Evolutionary conservation across 2,329 filamentous ascomycete species (phyloP).

Genomic region (Thermoascus crustaceus): DNA sequence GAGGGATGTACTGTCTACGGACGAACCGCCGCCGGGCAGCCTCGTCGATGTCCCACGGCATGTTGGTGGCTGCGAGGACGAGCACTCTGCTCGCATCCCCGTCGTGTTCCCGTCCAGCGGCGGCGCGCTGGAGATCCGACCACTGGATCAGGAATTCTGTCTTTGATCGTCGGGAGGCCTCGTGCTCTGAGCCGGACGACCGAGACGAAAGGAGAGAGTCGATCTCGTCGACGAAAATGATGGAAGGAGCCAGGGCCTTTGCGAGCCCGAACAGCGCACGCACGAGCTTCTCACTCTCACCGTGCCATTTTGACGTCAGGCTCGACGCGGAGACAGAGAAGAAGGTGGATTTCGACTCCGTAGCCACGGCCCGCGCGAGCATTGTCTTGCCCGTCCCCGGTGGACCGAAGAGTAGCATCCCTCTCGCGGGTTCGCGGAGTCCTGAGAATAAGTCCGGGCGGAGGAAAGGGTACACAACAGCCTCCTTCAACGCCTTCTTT

Average conservation of each 20-base stretch:
- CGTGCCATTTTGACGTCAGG: conserved; percentile 89
- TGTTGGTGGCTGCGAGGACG: conserved; percentile 87
- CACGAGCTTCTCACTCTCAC: conserved; percentile 94
- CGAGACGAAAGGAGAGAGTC: conserved; percentile 84
- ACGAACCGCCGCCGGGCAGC: conserved; percentile 87
- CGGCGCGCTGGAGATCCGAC: conserved; percentile 87
- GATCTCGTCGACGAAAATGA: conserved; percentile 98
- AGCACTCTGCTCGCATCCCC: conserved; percentile 84
- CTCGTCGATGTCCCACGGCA: conserved; percentile 97
- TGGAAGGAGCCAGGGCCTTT: conserved; percentile 79
- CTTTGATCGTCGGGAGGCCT: conserved; percentile 88
- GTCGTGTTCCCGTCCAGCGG: conserved; percentile 69
- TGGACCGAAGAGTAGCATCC: conserved; percentile 93
- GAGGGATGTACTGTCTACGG: conserved; percentile 85
- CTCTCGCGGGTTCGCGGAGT: conserved; percentile 81
- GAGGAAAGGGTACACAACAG: conserved; percentile 93
- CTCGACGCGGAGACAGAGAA: conserved; percentile 95
- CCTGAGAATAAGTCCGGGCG: conserved; percentile 95
- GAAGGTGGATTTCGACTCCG: conserved; percentile 89
- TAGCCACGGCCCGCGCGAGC: conserved; percentile 88
- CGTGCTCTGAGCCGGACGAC: conserved; percentile 71
- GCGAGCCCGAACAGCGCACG: conserved; percentile 85
- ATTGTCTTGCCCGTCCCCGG: conserved; percentile 99
- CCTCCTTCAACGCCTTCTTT: conserved; percentile 87
- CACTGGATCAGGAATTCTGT: conserved; percentile 97